Conservation (phyloP, 805 yeast genomes). For the Maudiozyma saulgeensis region DNA sequence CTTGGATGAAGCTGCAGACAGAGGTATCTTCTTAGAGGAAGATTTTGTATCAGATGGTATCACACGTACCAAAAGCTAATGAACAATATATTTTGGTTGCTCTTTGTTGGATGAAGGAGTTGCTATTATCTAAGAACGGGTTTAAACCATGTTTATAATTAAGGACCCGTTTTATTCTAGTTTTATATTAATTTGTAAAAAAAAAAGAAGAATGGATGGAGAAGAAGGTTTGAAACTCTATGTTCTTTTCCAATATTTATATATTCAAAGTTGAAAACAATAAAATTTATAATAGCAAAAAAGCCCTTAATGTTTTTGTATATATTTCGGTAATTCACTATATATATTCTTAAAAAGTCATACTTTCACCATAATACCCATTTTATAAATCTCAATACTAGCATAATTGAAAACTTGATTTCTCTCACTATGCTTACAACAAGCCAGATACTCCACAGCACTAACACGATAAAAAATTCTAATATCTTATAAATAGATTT, state of each 20-base stretch:
- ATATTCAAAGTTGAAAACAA: not conserved
- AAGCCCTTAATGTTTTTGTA: not conserved
- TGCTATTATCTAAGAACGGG: too few relatives aligned
- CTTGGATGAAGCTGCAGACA: slow-evolving; percentile 37
- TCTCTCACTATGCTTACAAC: slow-evolving; percentile 17
- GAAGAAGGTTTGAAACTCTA: too few relatives aligned
- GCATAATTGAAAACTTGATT: slow-evolving; percentile 9
- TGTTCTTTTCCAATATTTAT: not conserved
- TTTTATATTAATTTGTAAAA: too few relatives aligned
- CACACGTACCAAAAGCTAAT: not conserved
- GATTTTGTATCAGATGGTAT: slow-evolving; percentile 1
- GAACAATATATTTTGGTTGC: too few relatives aligned
- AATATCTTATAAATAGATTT: slow-evolving; percentile 18
- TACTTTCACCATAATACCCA: slow-evolving; percentile 21
- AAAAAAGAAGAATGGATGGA: too few relatives aligned
- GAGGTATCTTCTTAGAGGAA: slow-evolving; percentile 36
- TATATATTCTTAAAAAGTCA: not conserved
- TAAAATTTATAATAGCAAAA: not conserved
- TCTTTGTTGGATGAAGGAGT: too few relatives aligned
- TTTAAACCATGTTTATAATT: too few relatives aligned
- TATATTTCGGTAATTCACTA: not conserved
- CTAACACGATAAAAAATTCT: slow-evolving; percentile 21
- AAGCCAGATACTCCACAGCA: slow-evolving; percentile 26
- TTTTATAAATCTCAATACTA: slow-evolving; percentile 12
- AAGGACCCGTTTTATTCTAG: too few relatives aligned